Base-by-base conservation (phyloP, 2,329 filamentous ascomycete species). In the Pyricularia pennisetigena region DNA sequence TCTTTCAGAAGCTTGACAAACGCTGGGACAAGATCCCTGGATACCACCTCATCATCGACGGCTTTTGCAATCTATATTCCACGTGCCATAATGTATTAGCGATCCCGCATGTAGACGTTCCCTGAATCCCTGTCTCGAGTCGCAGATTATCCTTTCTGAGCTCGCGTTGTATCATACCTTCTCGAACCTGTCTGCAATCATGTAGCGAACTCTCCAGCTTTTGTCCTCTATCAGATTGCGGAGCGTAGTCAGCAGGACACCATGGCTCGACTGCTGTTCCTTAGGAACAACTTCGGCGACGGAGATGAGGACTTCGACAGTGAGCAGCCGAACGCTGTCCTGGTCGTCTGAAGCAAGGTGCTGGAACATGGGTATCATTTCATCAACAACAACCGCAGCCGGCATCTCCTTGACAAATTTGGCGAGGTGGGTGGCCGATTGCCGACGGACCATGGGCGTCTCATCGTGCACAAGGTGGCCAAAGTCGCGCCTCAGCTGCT, bases 361-460 rank as follows among this genome's bases (percentile, higher is more conserved):
- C 81, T 98, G 94, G 82, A 99, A 99, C 73, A 98, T 87, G 77
- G 94, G 93, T 82, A 99, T 97, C 92, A 99, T 98, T 82, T 99
- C 95, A 69, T 97, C 93, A 75, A 99, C 93, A 74, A 98, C 93
- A 74, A 97, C 89, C 69, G 90, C 85, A 64, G 94, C 88, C 63
- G 93, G 89, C 93, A 98, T 97, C 80, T 95, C 93, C 83, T 97
- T 97, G 76, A 98, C 92, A 76, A 99, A 99, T 78, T 97, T 97
- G 75, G 94, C 91, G 74, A 99, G 85, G 81, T 98, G 95, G 80
- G 93, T 98, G 70, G 95, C 95, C 65, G 95, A 91, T 81, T 97
- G 94, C 83, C 95, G 91, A 80, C 95, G 90, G 72, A 99, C 95
- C 95, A 99, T 99, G 64, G 95, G 95, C 59, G 95, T 99, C 79